Base-by-base conservation (phyloP, 192 early-diverging fungal species). In the Lobosporangium transversale region DNA sequence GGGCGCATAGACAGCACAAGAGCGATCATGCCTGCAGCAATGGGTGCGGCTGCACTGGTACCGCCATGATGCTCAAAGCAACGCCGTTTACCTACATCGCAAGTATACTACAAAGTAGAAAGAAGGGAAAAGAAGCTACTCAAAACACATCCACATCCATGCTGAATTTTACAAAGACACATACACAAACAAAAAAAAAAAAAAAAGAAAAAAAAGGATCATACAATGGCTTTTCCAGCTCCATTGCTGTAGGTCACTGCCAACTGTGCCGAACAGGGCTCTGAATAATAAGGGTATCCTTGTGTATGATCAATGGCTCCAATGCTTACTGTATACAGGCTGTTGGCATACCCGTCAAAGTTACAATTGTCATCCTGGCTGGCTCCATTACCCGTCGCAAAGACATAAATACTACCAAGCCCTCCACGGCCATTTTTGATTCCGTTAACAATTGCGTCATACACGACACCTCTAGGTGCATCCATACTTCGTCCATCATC, bases 281-380 rank as follows among this genome's bases (percentile, higher is more conserved):
- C 97, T 24, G 94, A 91, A 70, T 97, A 98, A 55, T 80, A 81
- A 10, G 97, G 95, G 70, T 95, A 93, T 26, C 78, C 42, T 60
- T 91, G 88, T 0, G 66, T 52, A 33, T 90, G 88, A 63, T 95
- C 92, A 42, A 98, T 85, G 15, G 97, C 94, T 9, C 93, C 92
- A 40, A 98, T 91, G 27, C 94, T 95, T 35, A 98, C 90, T 1
- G 97, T 97, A 74, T 95, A 98, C 30, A 97, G 94, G 70, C 91
- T 93, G 70, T 98, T 98, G 8, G 95, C 95, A 78, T 97, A 97
- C 12, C 96, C 95, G 76, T 98, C 97, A 82, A 88, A 95, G 70
- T 98, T 98, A 73, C 97, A 98, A 75, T 98, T 94, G 62, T 98
- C 97, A 31, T 82, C 82, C 15, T 61, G 66, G 0, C 68, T 66